These are phyloP conservation scores for Niebla homalea DNA, from an alignment of 495 filamentous ascomycete species.

Conservation along the genomic window DNA sequence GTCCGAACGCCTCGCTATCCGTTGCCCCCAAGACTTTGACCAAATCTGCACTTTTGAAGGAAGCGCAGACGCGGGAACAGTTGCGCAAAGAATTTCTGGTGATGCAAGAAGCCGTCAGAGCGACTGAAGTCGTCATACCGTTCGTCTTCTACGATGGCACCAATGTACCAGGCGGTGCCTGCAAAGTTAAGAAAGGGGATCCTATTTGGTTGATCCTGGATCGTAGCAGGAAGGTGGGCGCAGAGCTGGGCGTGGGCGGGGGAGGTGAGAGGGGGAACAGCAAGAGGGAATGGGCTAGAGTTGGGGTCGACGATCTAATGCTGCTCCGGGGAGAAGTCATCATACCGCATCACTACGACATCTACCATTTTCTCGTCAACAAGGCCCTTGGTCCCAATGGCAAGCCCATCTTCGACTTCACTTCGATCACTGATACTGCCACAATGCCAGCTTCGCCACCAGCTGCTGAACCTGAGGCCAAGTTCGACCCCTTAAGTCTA, in stretches of 20 bases:
- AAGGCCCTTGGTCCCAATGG: conserved; percentile 56
- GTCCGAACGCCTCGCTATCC: conserved; percentile 52
- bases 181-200: conserved; percentile 84
- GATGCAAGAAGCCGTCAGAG: conserved; percentile 78
- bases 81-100: conserved; percentile 73
- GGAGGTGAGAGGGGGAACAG: conserved; percentile 42
- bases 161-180: conserved; percentile 72
- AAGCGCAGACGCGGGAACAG: conserved; percentile 68
- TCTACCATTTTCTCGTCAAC: conserved; percentile 95
- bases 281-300: conserved; percentile 76
- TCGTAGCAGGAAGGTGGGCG: conserved; percentile 76
- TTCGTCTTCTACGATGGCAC: conserved; percentile 99
- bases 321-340: conserved; percentile 85
- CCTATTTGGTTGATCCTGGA: conserved; percentile 84
- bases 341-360: conserved; percentile 91
- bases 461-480: conserved; percentile 21
- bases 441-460: background rate
- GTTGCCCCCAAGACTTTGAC: conserved; percentile 70
- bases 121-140: conserved; percentile 77
- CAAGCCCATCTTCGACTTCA: conserved; percentile 68
- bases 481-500: conserved; percentile 33
- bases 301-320: conserved; percentile 94
- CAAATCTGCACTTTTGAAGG: conserved; percentile 68
- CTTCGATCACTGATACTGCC: conserved; percentile 27
- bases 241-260: conserved; percentile 60